Base-by-base conservation (phyloP, 2,329 filamentous ascomycete genomes). In the Colletotrichum karsti region DNA sequence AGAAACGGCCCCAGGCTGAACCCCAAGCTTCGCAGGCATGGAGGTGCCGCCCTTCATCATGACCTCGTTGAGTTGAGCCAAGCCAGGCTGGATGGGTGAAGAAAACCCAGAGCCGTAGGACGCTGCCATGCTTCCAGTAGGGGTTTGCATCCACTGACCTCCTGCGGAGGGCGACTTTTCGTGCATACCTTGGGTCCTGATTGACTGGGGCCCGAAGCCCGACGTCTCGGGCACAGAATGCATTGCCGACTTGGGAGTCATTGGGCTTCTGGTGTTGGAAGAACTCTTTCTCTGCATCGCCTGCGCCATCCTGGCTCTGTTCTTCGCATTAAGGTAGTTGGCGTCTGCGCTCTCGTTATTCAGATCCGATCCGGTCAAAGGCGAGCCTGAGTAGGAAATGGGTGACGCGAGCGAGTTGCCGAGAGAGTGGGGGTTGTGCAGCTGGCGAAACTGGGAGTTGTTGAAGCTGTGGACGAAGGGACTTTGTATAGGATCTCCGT, bases 401-500 rank as follows among this genome's bases (percentile, higher is more conserved):
- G 85, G 85, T 12, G 85, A 87, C 63, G 87, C 85, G 7, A 88
- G 74, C 3, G 88, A 87, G 60, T 81, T 84, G 66, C 83, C 84
- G 67, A 90, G 88, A 15, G 85, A 82, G 60, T 88, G 85, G 15
- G 84, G 83, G 75, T 87, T 85, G 75, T 90, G 87, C 74, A 92
- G 90, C 66, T 88, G 88, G 48, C 92, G 89, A 78, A 94, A 97
- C 71, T 94, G 92, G 37, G 86, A 86, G 75, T 92, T 92, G 80
- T 91, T 92, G 83, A 95, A 96, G 75, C 88, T 90, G 73, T 92
- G 89, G 44, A 93, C 88, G 75, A 94, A 98, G 0, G 95, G 95
- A 74, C 94, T 98, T 76, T 97, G 93, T 69, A 97, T 95, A 6
- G 95, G 94, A 59, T 94, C 92, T 58, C 94, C 94, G 69, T 98